Percentiles rank a stretch among this genome's conserved stretches.
phyloP scores from a whole-genome alignment of 2,329 filamentous ascomycete genomes.

The Penicillium sp. region DNA sequence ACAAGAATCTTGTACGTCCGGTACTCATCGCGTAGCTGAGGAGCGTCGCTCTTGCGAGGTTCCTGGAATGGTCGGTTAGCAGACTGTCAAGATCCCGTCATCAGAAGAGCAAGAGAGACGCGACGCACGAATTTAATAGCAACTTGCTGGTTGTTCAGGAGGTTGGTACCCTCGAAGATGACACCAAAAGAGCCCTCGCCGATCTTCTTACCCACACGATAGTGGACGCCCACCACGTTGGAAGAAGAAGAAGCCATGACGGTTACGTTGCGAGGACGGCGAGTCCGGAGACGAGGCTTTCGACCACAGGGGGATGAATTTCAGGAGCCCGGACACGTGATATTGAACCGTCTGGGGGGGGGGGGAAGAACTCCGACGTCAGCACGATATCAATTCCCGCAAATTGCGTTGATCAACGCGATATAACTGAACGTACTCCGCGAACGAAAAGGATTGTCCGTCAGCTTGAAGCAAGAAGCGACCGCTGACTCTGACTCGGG shows the following conservation, averaged over 20 bases:
- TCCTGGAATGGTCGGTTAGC: conserved; percentile 55
- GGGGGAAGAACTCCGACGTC: conserved; percentile 4
- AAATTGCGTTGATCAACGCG: neutral
- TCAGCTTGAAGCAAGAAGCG: neutral
- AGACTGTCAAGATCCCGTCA: neutral
- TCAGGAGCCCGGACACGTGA: conserved; percentile 19
- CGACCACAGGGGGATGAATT: conserved; percentile 13
- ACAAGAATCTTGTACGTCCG: conserved; percentile 99
- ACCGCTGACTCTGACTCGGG: conserved; percentile 7
- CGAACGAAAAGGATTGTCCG: conserved; percentile 1
- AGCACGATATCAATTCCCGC: conserved; percentile 8
- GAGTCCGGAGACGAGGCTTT: conserved; percentile 13
- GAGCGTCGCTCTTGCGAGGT: conserved; percentile 96
- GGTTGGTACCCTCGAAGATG: conserved; percentile 96
- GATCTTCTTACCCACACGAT: conserved; percentile 98
- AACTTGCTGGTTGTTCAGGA: conserved; percentile 98
- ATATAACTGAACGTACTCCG: conserved; percentile 5
- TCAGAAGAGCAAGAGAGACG: neutral
- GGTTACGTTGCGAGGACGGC: conserved; percentile 6
- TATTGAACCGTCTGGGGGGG: conserved; percentile 8
- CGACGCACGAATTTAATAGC: conserved; percentile 94
- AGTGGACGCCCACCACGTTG: conserved; percentile 98
- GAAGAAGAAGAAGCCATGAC: conserved; percentile 80
- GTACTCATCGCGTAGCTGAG: conserved; percentile 96
- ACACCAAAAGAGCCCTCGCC: conserved; percentile 98